phyloP scores from a whole-genome alignment of 1,284 basidiomycete species.

The Exobasidium cylindrosporum region DNA sequence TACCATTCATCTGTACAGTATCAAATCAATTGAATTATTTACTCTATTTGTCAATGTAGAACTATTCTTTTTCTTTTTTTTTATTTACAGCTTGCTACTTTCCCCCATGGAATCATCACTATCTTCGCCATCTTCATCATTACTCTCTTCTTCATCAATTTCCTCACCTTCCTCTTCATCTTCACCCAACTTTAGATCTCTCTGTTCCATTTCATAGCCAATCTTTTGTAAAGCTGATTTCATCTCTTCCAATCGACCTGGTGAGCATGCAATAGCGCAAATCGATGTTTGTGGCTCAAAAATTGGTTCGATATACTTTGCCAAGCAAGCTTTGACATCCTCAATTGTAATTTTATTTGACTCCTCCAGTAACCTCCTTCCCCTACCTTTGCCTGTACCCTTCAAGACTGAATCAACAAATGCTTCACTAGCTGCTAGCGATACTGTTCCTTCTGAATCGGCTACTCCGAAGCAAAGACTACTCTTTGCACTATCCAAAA shows the following conservation, averaged over 20 bases:
- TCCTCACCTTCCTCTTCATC: constrained; percentile 18
- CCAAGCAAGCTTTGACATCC: constrained; percentile 70
- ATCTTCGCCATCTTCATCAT: constrained; percentile 15
- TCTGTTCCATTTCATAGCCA: constrained; percentile 77
- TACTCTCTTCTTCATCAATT: constrained; percentile 11
- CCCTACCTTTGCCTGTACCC: constrained; percentile 37
- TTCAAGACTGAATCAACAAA: constrained; percentile 42
- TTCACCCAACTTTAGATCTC: constrained; percentile 66
- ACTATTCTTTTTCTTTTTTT: no score
- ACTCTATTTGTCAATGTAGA: no score
- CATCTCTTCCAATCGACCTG: constrained; percentile 75
- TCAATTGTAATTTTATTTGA: constrained; percentile 68
- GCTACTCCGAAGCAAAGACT: constrained; percentile 82
- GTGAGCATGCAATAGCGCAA: constrained; percentile 76
- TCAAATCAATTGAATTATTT: no score
- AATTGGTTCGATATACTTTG: constrained; percentile 77
- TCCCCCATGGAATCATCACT: constrained; percentile 9
- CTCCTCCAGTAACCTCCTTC: constrained; percentile 30
- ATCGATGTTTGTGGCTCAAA: constrained; percentile 77
- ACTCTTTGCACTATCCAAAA: constrained; percentile 66
- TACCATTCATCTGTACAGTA: no score
- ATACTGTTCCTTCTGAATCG: constrained; percentile 75
- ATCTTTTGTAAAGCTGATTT: constrained; percentile 64
- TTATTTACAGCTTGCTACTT: constrained; percentile 1
- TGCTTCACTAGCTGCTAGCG: constrained; percentile 66